These are phyloP conservation scores for Phytomonas sp. DNA, from an alignment of 208 protist species.

Conservation along the genomic window DNA sequence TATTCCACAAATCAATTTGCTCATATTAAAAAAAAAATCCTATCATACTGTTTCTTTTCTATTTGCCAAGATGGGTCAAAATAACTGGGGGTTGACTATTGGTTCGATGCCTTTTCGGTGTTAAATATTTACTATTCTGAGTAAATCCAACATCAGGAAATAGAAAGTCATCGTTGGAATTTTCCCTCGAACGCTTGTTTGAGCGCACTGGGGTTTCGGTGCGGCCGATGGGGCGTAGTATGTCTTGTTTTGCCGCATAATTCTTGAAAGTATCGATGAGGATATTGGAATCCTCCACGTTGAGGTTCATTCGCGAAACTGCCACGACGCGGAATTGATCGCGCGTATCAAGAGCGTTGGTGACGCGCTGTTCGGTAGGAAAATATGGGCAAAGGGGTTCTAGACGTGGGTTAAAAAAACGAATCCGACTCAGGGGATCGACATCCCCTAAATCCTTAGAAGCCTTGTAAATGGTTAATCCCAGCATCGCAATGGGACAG, in stretches of 20 bases:
- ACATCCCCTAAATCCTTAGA: not conserved
- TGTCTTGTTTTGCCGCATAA: not conserved
- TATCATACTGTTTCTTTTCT: not conserved
- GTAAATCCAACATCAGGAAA: not conserved
- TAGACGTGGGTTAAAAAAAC: not conserved
- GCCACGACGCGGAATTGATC: not conserved
- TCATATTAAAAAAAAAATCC: not conserved
- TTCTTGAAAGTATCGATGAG: not conserved
- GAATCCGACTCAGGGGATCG: not conserved
- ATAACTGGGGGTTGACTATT: not conserved
- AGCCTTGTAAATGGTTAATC: not conserved
- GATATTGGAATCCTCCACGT: not conserved
- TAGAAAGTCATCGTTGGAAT: not conserved
- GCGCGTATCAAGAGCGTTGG: not conserved
- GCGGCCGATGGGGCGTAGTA: not conserved
- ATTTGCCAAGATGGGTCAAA: not conserved
- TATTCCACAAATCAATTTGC: not conserved
- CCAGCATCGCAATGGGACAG: not conserved
- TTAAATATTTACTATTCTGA: not conserved
- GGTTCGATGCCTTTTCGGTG: not conserved
- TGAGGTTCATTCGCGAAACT: not conserved
- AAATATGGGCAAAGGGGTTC: not conserved
- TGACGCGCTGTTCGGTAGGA: not conserved
- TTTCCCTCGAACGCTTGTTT: not conserved
- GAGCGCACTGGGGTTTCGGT: not conserved